A percentile compares a stretch with the other conserved stretches of the same genome.
Evolutionary conservation across 306 rosid species (phyloP).

Genomic region (Adenanthera pavonina): DNA sequence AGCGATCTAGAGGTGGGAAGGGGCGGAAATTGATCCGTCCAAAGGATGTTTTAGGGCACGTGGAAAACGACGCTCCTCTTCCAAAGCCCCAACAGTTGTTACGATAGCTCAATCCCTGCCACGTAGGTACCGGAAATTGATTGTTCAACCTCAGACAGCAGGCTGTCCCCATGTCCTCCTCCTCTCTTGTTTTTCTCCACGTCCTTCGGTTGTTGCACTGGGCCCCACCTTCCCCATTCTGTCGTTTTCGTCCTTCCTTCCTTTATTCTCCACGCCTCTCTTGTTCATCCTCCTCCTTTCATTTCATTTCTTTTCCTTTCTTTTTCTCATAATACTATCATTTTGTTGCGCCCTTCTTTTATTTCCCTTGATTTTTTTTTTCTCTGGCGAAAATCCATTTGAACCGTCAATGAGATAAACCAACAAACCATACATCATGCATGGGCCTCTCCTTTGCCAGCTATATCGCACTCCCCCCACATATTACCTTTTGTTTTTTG

Average conservation of each 20-base stretch:
- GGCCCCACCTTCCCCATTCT: conserved; percentile 28
- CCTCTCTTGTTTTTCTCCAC: conserved; percentile 28
- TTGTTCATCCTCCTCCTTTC: background rate
- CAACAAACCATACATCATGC: conserved; percentile 44
- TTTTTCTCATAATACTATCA: background rate
- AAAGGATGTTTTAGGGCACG: conserved; percentile 45
- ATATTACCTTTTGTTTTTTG: background rate
- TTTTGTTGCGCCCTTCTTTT: background rate
- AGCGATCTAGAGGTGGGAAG: too few relatives aligned
- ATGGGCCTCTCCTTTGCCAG: conserved; percentile 57
- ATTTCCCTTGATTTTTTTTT: background rate
- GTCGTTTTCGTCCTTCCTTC: background rate
- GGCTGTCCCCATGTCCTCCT: conserved; percentile 18
- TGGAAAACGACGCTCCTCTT: conserved; percentile 51
- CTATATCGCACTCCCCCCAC: conserved; percentile 56
- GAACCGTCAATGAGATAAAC: conserved; percentile 59
- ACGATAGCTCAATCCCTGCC: conserved; percentile 34
- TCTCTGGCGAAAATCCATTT: conserved; percentile 21
- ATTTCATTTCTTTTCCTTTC: background rate
- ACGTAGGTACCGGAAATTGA: conserved; percentile 44
- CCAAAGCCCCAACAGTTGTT: conserved; percentile 50
- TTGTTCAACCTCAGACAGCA: conserved; percentile 43
- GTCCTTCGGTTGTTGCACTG: conserved; percentile 27
- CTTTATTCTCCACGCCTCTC: conserved; percentile 2
- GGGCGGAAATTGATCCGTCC: background rate